Conservation (phyloP, 306 rosid genomes). For the Arachis hypogaea region DNA sequence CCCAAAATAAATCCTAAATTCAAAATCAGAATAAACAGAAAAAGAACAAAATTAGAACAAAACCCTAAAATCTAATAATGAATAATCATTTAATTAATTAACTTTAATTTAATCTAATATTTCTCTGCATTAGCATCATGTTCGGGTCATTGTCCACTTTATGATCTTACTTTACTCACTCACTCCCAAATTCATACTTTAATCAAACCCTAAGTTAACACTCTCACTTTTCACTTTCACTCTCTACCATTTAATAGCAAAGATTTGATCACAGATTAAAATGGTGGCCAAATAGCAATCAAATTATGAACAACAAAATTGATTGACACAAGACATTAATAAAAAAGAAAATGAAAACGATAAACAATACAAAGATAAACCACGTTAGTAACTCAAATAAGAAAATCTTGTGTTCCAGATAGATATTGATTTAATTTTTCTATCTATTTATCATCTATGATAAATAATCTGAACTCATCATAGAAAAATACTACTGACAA, state of each 20-base stretch:
- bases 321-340: constrained; percentile 39
- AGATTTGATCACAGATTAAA: neutral
- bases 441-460: too few relatives aligned
- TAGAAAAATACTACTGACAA: too few relatives aligned
- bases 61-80: constrained; percentile 1
- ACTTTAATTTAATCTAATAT: too few relatives aligned
- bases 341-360: neutral
- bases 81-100: neutral
- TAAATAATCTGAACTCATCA: too few relatives aligned
- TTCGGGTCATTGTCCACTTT: constrained; percentile 47
- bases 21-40: too few relatives aligned
- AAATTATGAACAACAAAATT: constrained; percentile 30
- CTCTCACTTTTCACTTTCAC: constrained; percentile 19
- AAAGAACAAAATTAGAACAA: too few relatives aligned
- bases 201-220: constrained; percentile 35
- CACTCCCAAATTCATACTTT: neutral
- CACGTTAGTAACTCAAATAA: constrained; percentile 24
- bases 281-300: neutral
- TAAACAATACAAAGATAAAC: constrained; percentile 39
- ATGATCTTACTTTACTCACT: neutral
- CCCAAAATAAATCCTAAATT: too few relatives aligned
- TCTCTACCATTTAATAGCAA: constrained; percentile 25
- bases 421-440: too few relatives aligned
- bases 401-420: too few relatives aligned
- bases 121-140: constrained; percentile 42